phyloP scores from a whole-genome alignment of 305 asterid genomes.

The Fraxinus dipetala region DNA sequence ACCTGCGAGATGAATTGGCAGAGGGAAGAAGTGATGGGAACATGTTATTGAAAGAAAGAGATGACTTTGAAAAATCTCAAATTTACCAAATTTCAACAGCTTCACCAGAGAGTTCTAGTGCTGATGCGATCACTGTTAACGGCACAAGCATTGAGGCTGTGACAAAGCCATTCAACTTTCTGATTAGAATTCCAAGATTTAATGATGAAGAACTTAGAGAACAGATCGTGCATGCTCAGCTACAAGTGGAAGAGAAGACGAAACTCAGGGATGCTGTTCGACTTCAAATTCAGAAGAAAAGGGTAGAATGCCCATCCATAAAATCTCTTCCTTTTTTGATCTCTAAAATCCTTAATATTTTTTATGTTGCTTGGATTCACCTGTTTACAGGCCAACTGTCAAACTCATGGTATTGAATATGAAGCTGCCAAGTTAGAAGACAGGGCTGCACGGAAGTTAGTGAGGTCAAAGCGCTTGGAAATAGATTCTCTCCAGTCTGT shows the following conservation, averaged over 20 bases:
- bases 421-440: slow-evolving; percentile 59
- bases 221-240: slow-evolving; percentile 58
- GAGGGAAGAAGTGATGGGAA: slow-evolving; percentile 23
- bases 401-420: slow-evolving; percentile 56
- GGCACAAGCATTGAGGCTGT: slow-evolving; percentile 31
- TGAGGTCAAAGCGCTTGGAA: slow-evolving; percentile 75
- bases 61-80: slow-evolving; percentile 27
- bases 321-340: neutral
- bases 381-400: slow-evolving; percentile 41
- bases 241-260: slow-evolving; percentile 77
- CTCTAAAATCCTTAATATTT: neutral
- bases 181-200: slow-evolving; percentile 71
- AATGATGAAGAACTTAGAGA: slow-evolving; percentile 64
- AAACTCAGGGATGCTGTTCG: slow-evolving; percentile 65
- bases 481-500: slow-evolving; percentile 68
- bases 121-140: slow-evolving; percentile 20
- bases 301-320: slow-evolving; percentile 42
- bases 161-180: slow-evolving; percentile 56
- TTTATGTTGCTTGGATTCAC: neutral
- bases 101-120: slow-evolving; percentile 36
- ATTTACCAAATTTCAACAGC: slow-evolving; percentile 20
- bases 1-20: slow-evolving; percentile 29
- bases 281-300: slow-evolving; percentile 55
- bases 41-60: slow-evolving; percentile 25
- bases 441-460: slow-evolving; percentile 55